Conservation (phyloP, 768 basidiomycete species). For the Coprinellus micaceus region DNA sequence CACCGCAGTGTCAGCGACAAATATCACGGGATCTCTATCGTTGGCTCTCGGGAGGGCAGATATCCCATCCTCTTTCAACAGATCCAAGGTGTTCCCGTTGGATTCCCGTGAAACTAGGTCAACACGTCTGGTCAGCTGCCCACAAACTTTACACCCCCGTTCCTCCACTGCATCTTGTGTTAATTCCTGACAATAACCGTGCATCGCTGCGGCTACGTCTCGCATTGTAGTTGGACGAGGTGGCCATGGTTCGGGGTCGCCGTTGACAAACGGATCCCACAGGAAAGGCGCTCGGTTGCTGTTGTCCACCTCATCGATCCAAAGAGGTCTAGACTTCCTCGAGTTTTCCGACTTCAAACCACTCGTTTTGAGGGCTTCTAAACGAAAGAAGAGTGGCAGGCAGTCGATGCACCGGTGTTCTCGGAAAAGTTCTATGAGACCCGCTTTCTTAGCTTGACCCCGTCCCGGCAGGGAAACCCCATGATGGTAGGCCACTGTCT, state of each 20-base stretch:
- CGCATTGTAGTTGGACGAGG: not conserved
- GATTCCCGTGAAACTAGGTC: not conserved
- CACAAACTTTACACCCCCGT: not conserved
- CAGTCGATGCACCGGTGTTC: too few relatives aligned
- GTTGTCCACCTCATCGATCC: too few relatives aligned
- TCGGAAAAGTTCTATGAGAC: too few relatives aligned
- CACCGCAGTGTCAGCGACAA: not conserved
- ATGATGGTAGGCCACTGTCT: too few relatives aligned
- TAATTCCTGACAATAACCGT: not conserved
- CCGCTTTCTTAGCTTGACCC: too few relatives aligned
- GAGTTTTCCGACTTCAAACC: too few relatives aligned
- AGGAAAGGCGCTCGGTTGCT: too few relatives aligned
- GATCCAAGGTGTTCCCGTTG: not conserved
- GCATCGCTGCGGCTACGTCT: not conserved
- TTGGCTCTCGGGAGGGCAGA: not conserved
- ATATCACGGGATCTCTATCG: not conserved
- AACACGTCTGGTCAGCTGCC: not conserved
- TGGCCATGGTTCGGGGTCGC: not conserved
- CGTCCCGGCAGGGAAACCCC: too few relatives aligned
- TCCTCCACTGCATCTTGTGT: not conserved
- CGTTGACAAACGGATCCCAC: not conserved
- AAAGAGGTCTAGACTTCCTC: too few relatives aligned
- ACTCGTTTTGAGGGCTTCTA: too few relatives aligned
- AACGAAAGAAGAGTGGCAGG: too few relatives aligned
- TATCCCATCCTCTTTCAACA: not conserved